A percentile compares a stretch with the other conserved stretches of the same genome.
These are phyloP conservation scores for Saccharomyces kudriavzevii DNA, from an alignment of 805 yeast species.

Conservation along the genomic window DNA sequence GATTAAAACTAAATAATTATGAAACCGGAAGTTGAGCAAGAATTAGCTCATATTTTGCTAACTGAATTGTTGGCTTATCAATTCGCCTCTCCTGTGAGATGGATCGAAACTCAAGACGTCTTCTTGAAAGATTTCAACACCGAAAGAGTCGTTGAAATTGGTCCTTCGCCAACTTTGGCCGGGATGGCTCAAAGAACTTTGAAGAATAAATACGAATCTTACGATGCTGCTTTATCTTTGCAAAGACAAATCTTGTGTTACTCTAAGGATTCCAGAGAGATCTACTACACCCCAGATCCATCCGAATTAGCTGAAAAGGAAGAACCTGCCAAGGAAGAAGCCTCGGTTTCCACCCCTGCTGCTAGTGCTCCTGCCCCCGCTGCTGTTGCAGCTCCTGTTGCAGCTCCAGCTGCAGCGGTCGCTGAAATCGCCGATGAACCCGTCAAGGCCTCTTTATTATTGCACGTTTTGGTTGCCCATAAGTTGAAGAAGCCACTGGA, in stretches of 20 bases:
- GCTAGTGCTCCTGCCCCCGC: conserved; percentile 35
- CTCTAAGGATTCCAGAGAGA: conserved; percentile 92
- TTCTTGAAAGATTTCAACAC: conserved; percentile 88
- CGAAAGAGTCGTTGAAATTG: conserved; percentile 95
- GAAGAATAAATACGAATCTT: conserved; percentile 87
- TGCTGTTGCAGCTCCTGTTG: conserved; percentile 47
- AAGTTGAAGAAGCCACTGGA: conserved; percentile 88
- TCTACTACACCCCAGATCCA: conserved; percentile 87
- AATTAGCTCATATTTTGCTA: conserved; percentile 85
- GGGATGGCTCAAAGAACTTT: conserved; percentile 98
- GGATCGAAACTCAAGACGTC: conserved; percentile 99
- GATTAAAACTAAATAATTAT: conserved; percentile 19
- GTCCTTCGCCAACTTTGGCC: conserved; percentile 97
- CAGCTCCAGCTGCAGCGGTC: conserved; percentile 58
- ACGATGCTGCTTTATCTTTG: conserved; percentile 83
- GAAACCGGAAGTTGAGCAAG: conserved; percentile 94
- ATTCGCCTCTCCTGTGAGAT: conserved; percentile 98
- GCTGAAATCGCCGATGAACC: conserved; percentile 85
- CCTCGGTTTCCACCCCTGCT: conserved; percentile 21
- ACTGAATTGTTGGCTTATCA: conserved; percentile 97
- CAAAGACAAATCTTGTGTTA: conserved; percentile 93
- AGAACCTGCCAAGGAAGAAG: conserved; percentile 21
- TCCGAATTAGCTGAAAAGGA: conserved; percentile 33
- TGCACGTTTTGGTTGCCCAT: conserved; percentile 89
- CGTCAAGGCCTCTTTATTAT: conserved; percentile 68